Evolutionary conservation across 139 green algal genomes (phyloP).

Genomic region (Raphidocelis subcapitata): DNA sequence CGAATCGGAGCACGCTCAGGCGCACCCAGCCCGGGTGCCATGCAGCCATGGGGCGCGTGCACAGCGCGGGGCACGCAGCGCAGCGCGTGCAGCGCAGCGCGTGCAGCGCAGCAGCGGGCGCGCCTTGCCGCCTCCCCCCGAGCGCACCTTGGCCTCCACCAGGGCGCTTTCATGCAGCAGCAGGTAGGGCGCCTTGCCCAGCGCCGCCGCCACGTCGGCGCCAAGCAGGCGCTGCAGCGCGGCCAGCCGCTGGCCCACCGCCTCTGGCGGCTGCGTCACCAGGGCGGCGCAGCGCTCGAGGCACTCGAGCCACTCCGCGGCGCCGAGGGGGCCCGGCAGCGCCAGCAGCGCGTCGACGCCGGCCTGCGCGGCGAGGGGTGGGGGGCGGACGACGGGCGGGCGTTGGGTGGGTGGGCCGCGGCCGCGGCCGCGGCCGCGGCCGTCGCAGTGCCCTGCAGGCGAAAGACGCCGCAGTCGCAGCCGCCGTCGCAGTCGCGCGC

Average conservation of each 20-base stretch:
- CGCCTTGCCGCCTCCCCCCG: too few relatives aligned
- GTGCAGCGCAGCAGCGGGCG: background rate
- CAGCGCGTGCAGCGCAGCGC: background rate
- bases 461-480: too few relatives aligned
- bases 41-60: background rate
- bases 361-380: background rate
- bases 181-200: constrained; percentile 19
- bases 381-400: too few relatives aligned
- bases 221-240: constrained; percentile 7
- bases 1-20: background rate
- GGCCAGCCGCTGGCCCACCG: background rate
- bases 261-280: background rate
- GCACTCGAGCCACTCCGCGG: constrained; percentile 16
- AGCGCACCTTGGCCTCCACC: constrained; percentile 8
- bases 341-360: constrained; percentile 2
- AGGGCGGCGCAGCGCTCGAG: constrained; percentile 11
- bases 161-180: constrained; percentile 8
- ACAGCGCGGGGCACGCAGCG: background rate
- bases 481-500: too few relatives aligned
- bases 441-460: too few relatives aligned
- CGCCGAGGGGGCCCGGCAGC: background rate
- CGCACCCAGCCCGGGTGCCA: background rate
- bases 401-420: too few relatives aligned
- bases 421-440: too few relatives aligned
- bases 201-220: background rate